These are phyloP conservation scores for Podochytrium sp. DNA, from an alignment of 192 early-diverging fungal species.

Conservation along the genomic window DNA sequence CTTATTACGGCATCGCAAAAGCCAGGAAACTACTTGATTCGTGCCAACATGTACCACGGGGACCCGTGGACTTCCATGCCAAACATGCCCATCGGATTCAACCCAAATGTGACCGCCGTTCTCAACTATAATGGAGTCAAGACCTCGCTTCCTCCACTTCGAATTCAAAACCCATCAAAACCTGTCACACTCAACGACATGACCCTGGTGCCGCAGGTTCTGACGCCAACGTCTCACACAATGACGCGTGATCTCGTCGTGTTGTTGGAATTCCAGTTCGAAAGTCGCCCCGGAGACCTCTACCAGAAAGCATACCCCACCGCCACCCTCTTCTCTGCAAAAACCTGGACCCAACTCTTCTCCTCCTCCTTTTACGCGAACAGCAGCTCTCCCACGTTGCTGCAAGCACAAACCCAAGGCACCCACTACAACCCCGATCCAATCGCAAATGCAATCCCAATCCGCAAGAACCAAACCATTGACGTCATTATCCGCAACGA, in stretches of 20 bases:
- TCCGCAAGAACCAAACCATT: slow-evolving; percentile 61
- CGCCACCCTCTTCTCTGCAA: neutral
- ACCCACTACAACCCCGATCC: slow-evolving; percentile 54
- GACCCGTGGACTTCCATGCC: slow-evolving; percentile 23
- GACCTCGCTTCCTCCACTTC: neutral
- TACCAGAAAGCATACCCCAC: slow-evolving; percentile 28
- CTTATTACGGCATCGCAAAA: neutral
- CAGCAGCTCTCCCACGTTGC: neutral
- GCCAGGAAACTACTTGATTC: slow-evolving; percentile 15
- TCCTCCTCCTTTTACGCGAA: neutral
- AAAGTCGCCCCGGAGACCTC: neutral
- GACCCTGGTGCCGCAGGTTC: neutral
- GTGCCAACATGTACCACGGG: slow-evolving; percentile 30
- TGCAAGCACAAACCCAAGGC: neutral
- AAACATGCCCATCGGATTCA: slow-evolving; percentile 14
- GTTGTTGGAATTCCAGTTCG: slow-evolving; percentile 21
- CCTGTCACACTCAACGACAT: slow-evolving; percentile 3
- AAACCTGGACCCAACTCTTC: neutral
- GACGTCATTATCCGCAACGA: slow-evolving; percentile 71
- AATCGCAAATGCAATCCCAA: slow-evolving; percentile 50
- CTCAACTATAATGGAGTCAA: slow-evolving; percentile 3
- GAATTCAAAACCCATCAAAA: neutral
- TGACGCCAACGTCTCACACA: neutral
- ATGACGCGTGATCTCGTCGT: neutral
- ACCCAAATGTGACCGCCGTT: slow-evolving; percentile 13